These are phyloP conservation scores for Blastocystis sp. DNA, from an alignment of 352 stramenopile genomes.

Conservation along the genomic window DNA sequence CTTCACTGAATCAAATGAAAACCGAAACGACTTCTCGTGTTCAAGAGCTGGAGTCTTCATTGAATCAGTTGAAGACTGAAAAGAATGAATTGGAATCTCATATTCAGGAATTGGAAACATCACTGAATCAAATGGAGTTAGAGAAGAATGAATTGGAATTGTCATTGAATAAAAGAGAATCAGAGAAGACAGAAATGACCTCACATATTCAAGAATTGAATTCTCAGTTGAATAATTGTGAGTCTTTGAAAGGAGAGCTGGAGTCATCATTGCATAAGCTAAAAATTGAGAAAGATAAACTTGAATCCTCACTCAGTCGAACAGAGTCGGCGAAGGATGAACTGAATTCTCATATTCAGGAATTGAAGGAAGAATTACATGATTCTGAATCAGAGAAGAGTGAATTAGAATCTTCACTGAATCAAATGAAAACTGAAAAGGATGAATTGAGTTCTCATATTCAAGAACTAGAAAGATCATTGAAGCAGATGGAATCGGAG, in stretches of 20 bases:
- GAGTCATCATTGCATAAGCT: neutral
- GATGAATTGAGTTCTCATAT: neutral
- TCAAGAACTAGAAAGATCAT: neutral
- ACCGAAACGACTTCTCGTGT: too few relatives aligned
- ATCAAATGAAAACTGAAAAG: neutral
- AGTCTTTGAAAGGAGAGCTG: neutral
- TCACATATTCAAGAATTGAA: too few relatives aligned
- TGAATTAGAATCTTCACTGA: neutral
- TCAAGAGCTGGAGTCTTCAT: neutral
- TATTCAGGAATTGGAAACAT: neutral
- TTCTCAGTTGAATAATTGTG: neutral
- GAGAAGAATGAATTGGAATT: neutral
- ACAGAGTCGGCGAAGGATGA: too few relatives aligned
- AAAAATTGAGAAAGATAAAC: neutral
- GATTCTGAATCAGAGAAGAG: neutral
- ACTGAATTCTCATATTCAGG: neutral
- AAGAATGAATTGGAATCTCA: neutral
- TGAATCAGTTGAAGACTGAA: neutral
- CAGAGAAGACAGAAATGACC: neutral
- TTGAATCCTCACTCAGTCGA: neutral
- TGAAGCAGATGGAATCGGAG: neutral
- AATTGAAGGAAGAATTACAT: constrained; percentile 20
- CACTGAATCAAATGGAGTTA: neutral
- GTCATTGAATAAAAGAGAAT: neutral
- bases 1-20: neutral